These are phyloP conservation scores for Diaporthe citrichinensis DNA, from an alignment of 2,329 filamentous ascomycete genomes.

Conservation along the genomic window DNA sequence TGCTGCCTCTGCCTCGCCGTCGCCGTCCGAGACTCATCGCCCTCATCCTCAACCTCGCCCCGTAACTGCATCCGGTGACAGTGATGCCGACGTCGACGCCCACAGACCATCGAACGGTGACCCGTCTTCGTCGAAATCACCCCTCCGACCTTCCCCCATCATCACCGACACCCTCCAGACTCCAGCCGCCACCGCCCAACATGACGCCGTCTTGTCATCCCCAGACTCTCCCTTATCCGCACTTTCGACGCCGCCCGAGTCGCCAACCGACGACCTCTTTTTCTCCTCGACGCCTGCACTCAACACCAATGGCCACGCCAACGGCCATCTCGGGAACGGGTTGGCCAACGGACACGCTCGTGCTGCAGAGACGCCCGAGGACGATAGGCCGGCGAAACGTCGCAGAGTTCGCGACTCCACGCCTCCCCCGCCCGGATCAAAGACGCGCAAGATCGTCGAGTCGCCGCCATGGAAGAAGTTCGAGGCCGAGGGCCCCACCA, in stretches of 20 bases:
- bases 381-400: conserved; percentile 73
- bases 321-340: conserved; percentile 47
- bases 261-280: conserved; percentile 22
- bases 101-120: not conserved
- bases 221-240: conserved; percentile 40
- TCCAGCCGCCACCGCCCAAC: conserved; percentile 19
- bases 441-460: conserved; percentile 64
- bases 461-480: conserved; percentile 97
- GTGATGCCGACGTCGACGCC: conserved; percentile 7
- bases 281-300: not conserved
- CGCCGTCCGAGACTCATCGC: conserved; percentile 20
- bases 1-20: not conserved
- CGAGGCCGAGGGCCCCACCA: conserved; percentile 87
- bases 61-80: not conserved
- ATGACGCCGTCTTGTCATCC: conserved; percentile 18
- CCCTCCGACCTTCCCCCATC: conserved; percentile 31
- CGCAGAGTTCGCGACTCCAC: conserved; percentile 68
- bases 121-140: not conserved
- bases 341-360: conserved; percentile 42
- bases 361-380: conserved; percentile 49
- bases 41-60: not conserved
- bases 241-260: conserved; percentile 38
- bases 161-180: conserved; percentile 28
- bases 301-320: conserved; percentile 42
- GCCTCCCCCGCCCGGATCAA: conserved; percentile 51